Conservation (phyloP, 768 basidiomycete species). For the Kwoniella botswanensis region DNA sequence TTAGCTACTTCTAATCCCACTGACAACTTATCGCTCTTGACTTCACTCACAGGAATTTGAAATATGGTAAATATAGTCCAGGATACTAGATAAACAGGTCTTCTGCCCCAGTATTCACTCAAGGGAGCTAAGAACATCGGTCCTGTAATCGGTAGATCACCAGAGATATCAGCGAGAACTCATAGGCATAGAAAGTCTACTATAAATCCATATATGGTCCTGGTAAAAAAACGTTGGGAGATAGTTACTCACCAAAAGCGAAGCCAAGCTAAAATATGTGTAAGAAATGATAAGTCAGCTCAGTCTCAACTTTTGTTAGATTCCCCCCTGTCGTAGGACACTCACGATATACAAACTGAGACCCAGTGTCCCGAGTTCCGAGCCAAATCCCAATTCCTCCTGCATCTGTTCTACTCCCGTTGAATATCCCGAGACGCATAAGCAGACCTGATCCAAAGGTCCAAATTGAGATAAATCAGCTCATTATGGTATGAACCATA, state of each 20-base stretch:
- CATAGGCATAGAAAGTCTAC: conserved; percentile 1
- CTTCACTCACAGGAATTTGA: conserved; percentile 35
- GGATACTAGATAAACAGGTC: conserved; percentile 43
- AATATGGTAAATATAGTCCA: conserved; percentile 45
- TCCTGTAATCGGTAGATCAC: conserved; percentile 10
- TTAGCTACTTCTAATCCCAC: too few species aligned
- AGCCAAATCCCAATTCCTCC: conserved; percentile 35
- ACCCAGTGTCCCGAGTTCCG: conserved; percentile 38
- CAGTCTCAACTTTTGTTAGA: not conserved
- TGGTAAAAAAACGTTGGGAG: too few species aligned
- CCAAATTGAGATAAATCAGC: too few species aligned
- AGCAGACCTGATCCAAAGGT: conserved; percentile 25
- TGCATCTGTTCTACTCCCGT: conserved; percentile 41
- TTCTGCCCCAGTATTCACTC: conserved; percentile 30
- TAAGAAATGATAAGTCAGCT: not conserved
- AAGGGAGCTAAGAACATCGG: conserved; percentile 43
- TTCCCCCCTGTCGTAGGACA: not conserved
- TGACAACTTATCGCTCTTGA: too few species aligned
- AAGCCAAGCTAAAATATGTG: conserved; percentile 26
- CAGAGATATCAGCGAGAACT: not conserved
- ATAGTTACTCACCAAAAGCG: conserved; percentile 25
- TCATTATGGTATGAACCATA: too few species aligned
- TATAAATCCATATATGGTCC: too few species aligned
- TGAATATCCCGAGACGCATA: conserved; percentile 40
- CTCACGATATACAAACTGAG: conserved; percentile 39